phyloP scores from a whole-genome alignment of 2,329 filamentous ascomycete species.

The Pseudogymnoascus sp. region DNA sequence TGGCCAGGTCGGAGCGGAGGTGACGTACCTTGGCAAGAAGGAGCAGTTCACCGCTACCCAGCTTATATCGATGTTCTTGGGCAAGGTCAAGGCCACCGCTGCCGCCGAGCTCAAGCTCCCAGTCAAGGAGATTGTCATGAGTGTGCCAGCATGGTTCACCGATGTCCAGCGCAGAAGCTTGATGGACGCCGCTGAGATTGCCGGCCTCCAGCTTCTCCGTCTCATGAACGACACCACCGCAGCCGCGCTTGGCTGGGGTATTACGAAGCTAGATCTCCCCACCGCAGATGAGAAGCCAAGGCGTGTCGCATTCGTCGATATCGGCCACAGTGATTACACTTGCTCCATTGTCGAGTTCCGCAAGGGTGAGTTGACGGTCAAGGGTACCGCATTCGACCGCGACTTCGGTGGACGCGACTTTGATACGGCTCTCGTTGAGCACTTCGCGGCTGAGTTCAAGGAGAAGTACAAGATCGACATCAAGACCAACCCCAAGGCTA shows the following conservation, averaged over 20 bases:
- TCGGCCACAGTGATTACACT: constrained; percentile 95
- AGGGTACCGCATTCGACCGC: constrained; percentile 84
- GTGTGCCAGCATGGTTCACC: constrained; percentile 94
- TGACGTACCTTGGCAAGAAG: constrained; percentile 89
- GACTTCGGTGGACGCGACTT: constrained; percentile 98
- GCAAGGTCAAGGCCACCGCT: constrained; percentile 86
- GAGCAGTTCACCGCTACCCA: constrained; percentile 91
- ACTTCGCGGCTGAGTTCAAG: constrained; percentile 93
- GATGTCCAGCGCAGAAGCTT: constrained; percentile 84
- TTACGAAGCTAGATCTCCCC: constrained; percentile 93
- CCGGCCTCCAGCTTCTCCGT: constrained; percentile 83
- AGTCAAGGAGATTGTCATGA: constrained; percentile 88
- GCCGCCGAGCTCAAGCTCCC: constrained; percentile 80
- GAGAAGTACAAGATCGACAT: constrained; percentile 98
- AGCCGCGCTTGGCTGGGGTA: constrained; percentile 90
- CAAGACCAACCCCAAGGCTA: constrained; percentile 79
- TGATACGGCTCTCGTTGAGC: constrained; percentile 88
- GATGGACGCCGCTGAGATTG: constrained; percentile 86
- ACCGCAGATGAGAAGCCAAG: constrained; percentile 82
- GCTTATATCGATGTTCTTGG: constrained; percentile 89
- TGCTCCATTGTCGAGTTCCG: constrained; percentile 90
- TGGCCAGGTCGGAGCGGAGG: constrained; percentile 91
- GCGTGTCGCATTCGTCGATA: constrained; percentile 84
- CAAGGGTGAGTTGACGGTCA: constrained; percentile 92
- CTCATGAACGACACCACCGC: constrained; percentile 98